Evolutionary conservation across 768 basidiomycete genomes (phyloP), one percentile per base, ranked within the genome.

Genomic region (Plicaturopsis crispa): DNA sequence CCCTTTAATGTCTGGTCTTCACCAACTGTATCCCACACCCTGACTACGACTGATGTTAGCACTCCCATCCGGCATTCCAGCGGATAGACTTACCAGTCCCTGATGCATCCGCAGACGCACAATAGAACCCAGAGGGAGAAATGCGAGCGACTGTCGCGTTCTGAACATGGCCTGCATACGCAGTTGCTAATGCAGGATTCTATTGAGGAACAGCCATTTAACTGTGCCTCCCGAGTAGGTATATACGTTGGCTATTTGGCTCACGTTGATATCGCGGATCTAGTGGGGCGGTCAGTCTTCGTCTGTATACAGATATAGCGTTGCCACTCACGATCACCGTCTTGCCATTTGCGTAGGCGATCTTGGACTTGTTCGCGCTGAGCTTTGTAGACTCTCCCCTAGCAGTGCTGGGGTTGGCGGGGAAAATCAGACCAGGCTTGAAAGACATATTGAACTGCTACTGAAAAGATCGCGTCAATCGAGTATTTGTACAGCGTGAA

Each of bases 91-190:
- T 46, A 88, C 90, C 90, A 39, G 77, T 86, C 28, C 93, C 93
- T 21, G 68, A 66, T 4, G 72, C 61, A 55, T 98, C 93, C 17
- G 76, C 94, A 21, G 90, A 94, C 4, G 94, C 93, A 53, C 87
- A 91, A 61, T 97, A 98, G 61, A 81, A 96, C 19, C 94, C 93
- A 2, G 89, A 86, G 0, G 92, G 93, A 2, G 91, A 91, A 50
- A 96, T 75, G 24, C 88, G 78, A 11, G 94, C 93, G 13, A 93
- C 87, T 2, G 88, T 92, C 5, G 89, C 73, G 39, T 81, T 80
- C 47, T 90, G 80, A 3, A 80, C 73, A 59, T 96, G 92, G 20
- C 84, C 85, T 31, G 76, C 68, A 54, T 93, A 91, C 17, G 79
- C 68, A 10, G 67, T 67, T 10, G 80, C 73, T 4, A 74, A 60